Evolutionary conservation across 192 early-diverging fungal species (phyloP), one percentile per base, ranked within the genome.

Genomic region (Backusella morwellensis): DNA sequence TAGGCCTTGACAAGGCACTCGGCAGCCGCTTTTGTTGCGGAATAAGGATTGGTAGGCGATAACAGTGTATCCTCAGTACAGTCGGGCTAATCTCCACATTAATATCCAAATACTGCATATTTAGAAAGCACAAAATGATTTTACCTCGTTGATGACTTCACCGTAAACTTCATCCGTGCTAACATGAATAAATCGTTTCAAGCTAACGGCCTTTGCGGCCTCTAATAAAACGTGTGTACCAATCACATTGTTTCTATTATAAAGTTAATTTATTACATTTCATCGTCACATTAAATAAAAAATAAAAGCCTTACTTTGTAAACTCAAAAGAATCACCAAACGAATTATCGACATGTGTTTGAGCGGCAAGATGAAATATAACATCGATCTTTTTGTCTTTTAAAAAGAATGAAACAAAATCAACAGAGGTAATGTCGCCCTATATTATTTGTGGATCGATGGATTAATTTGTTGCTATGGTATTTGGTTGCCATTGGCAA

Each of bases 141-240:
- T 77, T 86, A 83, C 88, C 81, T 80, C 75, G 35, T 79, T 87
- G 66, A 87, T 78, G 1, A 89, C 89, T 79, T 93, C 92, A 1
- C 94, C 94, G 73, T 95, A 95, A 2, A 95, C 94, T 79, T 95
- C 94, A 79, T 95, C 94, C 0, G 94, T 95, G 71, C 85, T 87
- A 32, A 95, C 89, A 83, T 92, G 92, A 75, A 95, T 89, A 82
- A 95, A 94, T 26, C 88, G 78, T 56, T 84, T 84, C 15, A 92
- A 78, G 5, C 78, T 78, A 76, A 87, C 75, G 4, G 78, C 75
- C 47, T 89, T 81, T 15, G 92, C 89, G 21, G 90, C 89, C 77
- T 95, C 93, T 36, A 95, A 87, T 63, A 95, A 78, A 3, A 93
- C 92, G 78, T 95, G 94, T 26, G 94, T 93, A 50, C 94, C 94